phyloP scores from a whole-genome alignment of 345 rosid species.

The Excoecaria cochinchinensis region DNA sequence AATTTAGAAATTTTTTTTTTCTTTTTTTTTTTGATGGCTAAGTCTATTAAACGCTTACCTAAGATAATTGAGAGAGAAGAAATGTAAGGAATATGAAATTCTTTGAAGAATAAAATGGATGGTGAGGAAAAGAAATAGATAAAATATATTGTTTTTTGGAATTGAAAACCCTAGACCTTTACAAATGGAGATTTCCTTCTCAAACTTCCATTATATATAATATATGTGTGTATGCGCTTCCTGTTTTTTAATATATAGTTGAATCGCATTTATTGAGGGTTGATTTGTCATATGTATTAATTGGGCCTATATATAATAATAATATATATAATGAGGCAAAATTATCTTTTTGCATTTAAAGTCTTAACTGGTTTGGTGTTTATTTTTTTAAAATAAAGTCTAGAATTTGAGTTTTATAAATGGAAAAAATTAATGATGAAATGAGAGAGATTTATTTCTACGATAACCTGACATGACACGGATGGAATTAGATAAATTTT shows the following conservation, averaged over 20 bases:
- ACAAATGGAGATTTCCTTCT: constrained; percentile 13
- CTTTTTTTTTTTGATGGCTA: background rate
- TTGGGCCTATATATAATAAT: no score
- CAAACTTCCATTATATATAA: background rate
- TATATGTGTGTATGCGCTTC: background rate
- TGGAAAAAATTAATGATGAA: no score
- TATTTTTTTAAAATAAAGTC: no score
- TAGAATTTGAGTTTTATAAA: no score
- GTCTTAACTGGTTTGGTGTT: no score
- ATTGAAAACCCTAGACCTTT: constrained; percentile 36
- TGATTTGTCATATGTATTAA: background rate
- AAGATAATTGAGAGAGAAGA: constrained; percentile 4
- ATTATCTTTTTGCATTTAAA: no score
- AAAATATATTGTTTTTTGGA: constrained; percentile 13
- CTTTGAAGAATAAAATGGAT: constrained; percentile 8
- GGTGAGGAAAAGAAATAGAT: constrained; percentile 5
- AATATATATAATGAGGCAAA: no score
- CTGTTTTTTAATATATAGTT: background rate
- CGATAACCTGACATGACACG: no score
- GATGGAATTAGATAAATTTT: no score
- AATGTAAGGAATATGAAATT: constrained; percentile 8
- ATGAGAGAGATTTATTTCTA: no score
- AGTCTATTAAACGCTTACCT: background rate
- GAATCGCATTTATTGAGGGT: background rate
- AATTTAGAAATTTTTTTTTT: constrained; percentile 9